A percentile compares a stretch with the other conserved stretches of the same genome.
These are phyloP conservation scores for Quercus cerris DNA, from an alignment of 306 rosid species.

Conservation along the genomic window DNA sequence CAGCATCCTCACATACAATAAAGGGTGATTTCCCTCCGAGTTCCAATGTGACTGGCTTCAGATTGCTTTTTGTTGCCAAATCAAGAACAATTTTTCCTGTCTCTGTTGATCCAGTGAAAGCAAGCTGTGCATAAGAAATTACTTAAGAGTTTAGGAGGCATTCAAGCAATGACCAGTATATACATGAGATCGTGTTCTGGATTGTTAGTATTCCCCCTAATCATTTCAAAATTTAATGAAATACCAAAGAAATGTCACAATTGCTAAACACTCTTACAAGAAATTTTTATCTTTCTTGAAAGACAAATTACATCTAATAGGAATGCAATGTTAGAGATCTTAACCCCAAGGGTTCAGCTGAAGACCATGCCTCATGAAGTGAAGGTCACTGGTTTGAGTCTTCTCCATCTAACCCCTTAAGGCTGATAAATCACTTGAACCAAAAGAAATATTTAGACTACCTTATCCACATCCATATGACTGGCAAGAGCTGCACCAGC, in stretches of 20 bases:
- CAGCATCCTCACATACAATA: slow-evolving; percentile 92
- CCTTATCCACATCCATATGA: slow-evolving; percentile 96
- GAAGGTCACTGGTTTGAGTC: no score
- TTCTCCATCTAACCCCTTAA: no score
- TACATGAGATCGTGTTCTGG: background rate
- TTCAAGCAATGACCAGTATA: background rate
- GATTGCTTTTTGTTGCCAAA: slow-evolving; percentile 83
- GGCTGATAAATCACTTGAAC: no score
- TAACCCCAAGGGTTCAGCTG: no score
- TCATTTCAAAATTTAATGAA: background rate
- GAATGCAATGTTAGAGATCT: background rate
- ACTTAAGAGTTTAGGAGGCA: background rate
- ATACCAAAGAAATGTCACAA: background rate
- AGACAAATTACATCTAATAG: background rate
- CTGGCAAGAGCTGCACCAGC: slow-evolving; percentile 95
- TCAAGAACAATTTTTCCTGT: slow-evolving; percentile 71
- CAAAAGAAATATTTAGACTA: slow-evolving; percentile 13
- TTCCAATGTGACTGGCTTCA: slow-evolving; percentile 79
- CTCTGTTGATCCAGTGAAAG: slow-evolving; percentile 90
- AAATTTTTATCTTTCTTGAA: background rate
- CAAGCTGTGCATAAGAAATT: slow-evolving; percentile 55
- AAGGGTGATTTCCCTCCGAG: slow-evolving; percentile 97
- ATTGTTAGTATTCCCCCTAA: background rate
- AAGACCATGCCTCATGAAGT: no score
- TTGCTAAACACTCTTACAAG: background rate